These are phyloP conservation scores for Suillus weaverae DNA, from an alignment of 768 basidiomycete species.

Conservation along the genomic window DNA sequence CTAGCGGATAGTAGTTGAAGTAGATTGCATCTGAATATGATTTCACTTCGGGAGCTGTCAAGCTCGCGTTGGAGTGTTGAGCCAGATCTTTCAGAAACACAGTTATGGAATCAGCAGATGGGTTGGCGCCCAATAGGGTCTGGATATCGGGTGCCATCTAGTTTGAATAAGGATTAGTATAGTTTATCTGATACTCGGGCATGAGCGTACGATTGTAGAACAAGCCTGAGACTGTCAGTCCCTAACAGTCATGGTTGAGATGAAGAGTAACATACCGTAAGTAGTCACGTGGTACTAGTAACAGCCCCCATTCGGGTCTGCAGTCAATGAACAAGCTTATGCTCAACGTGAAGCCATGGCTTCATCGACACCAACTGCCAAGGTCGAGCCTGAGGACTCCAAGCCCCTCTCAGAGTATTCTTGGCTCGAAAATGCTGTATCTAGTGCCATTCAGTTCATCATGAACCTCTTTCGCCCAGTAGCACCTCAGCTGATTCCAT, in stretches of 20 bases:
- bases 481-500: slow-evolving; percentile 64
- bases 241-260: background rate
- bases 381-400: slow-evolving; percentile 7
- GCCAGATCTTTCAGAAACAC: slow-evolving; percentile 40
- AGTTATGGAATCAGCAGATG: slow-evolving; percentile 45
- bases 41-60: slow-evolving; percentile 61
- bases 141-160: slow-evolving; percentile 21
- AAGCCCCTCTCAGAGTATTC: background rate
- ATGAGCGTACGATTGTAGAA: background rate
- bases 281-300: background rate
- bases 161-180: background rate
- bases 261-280: background rate
- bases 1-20: slow-evolving; percentile 78
- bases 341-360: slow-evolving; percentile 3
- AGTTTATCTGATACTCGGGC: background rate
- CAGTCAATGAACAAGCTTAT: background rate
- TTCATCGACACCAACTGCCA: slow-evolving; percentile 6
- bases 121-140: slow-evolving; percentile 52
- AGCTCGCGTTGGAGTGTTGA: slow-evolving; percentile 15
- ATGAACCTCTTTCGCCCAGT: slow-evolving; percentile 45
- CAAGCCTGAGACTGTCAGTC: background rate
- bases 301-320: background rate
- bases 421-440: slow-evolving; percentile 3
- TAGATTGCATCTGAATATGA: slow-evolving; percentile 83
- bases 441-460: slow-evolving; percentile 26